Base-by-base conservation (phyloP, 2,329 filamentous ascomycete genomes). In the Diaporthe citrichinensis region DNA sequence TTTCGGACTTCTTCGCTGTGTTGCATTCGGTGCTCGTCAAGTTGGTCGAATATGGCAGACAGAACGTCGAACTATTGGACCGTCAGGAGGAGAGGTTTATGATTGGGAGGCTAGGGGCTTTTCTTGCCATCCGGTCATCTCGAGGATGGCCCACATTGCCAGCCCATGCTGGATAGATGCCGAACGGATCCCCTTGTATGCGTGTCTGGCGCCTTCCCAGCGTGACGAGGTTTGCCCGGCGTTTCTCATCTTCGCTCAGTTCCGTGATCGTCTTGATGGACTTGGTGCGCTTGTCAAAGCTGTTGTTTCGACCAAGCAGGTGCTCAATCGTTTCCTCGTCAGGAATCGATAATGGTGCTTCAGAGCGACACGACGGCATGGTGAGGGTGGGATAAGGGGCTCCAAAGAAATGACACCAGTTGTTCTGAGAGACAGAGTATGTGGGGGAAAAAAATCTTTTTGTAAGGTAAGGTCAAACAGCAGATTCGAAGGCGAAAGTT, bases 121-220 rank as follows among this genome's bases (percentile, higher is more conserved):
- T 17, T 8, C 28, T 57, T 9, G 34, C 53, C 28, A 57, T 57
- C 34, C 28, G 14, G 4, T 7, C 25, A 55, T 55, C 53, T 55
- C 53, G 53, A 55, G 53, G 53, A 31, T 55, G 53, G 53, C 53
- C 53, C n/a, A 55, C 53, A 15, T 55, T 55, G 10, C 53, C 53
- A 55, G 53, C 53, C 53, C 53, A 55, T 2, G 53, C n/a, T 7
- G 53, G 53, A 55, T 31, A 55, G 12, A 55, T 15, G 25, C 53
- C 53, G 53, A 55, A 55, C 6, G 53, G 53, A 17, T 55, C 53
- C 6, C 53, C 53, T 55, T 55, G 25, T 25, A 55, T 55, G 28
- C 25, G 14, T 28, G 53, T 55, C 53, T 55, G 25, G 6, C 53
- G 53, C 53, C 31, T 28, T 15, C 53, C 53, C 53, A 55, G 28